Base-by-base conservation (phyloP, 1,139 yeast species). In the Debaryomycetaceae sp. region DNA sequence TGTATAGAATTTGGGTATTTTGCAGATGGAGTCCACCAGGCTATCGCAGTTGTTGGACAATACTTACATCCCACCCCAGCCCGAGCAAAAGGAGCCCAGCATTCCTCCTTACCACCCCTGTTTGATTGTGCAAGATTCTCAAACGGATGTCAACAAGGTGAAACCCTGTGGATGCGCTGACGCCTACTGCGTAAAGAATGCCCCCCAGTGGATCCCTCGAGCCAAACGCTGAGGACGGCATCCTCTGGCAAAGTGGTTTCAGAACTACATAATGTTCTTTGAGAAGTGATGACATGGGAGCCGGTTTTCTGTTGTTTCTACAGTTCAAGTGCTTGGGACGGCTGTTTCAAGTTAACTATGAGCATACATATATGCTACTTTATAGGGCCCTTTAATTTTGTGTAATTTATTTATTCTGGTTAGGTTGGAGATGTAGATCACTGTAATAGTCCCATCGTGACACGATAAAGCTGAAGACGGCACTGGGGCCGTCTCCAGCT, bases 121-220 rank as follows among this genome's bases (percentile, higher is more conserved):
- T 46, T 54, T 71, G 39, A 68, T 71, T 17, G 74, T 70, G 31
- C 74, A 70, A 47, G 76, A 71, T 48, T 58, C 59, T 13, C 73
- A 69, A 47, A 67, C 72, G 2, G 75, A 70, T 45, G 59, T 61
- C 6, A 59, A 55, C 19, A 69, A 67, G 43, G 41, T 61, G 33
- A 69, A 70, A 44, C 59, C 63, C 4, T 71, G 76, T 51, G 77
- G 77, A 4, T 71, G 76, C 52, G 66, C 74, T 5, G 75, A 67
- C 49, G 45, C 49, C n/a, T 67, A 68, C 48, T 71, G 75, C 45
- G 69, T 70, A 17, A 69, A 61, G 45, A 63, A 68, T 43, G 75
- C 73, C 1, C 65, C 73, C 2, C 57, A 49, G 9, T 70, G 75
- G 75, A 71, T 71, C 32, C 76, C 75, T 0, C 53, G 60, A 35